These are phyloP conservation scores for Diaporthe nobilis DNA, from an alignment of 2,329 filamentous ascomycete genomes.

Conservation along the genomic window DNA sequence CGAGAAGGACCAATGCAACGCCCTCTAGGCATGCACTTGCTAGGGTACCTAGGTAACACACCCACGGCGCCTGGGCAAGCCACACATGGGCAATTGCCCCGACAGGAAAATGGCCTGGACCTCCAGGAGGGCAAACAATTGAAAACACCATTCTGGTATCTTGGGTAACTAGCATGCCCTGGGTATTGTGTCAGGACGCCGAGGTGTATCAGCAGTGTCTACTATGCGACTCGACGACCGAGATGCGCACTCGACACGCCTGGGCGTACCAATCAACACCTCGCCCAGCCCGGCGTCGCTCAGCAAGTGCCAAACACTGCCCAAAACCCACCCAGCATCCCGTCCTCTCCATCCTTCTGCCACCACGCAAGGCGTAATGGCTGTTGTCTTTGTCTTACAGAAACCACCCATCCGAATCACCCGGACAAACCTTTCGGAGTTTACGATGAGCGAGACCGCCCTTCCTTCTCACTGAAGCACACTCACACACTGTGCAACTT, in stretches of 20 bases:
- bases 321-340: not conserved
- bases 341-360: not conserved
- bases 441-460: constrained; percentile 4
- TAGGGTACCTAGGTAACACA: constrained; percentile 7
- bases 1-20: constrained; percentile 17
- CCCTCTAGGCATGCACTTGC: not conserved
- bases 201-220: constrained; percentile 7
- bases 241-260: not conserved
- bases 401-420: not conserved
- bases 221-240: not conserved
- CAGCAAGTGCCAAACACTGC: constrained; percentile 12
- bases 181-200: constrained; percentile 7
- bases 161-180: not conserved
- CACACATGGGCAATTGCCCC: not conserved
- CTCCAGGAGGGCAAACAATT: not conserved
- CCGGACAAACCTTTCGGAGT: constrained; percentile 13
- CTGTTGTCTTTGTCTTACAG: not conserved
- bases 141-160: not conserved
- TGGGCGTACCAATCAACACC: not conserved
- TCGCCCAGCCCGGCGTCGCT: not conserved
- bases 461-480: not conserved
- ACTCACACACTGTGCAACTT: constrained; percentile 20
- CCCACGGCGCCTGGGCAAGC: not conserved
- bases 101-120: not conserved
- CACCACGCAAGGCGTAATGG: not conserved